These are phyloP conservation scores for Mycosphaerella sp. DNA, from an alignment of 2,329 filamentous ascomycete genomes.

Conservation along the genomic window DNA sequence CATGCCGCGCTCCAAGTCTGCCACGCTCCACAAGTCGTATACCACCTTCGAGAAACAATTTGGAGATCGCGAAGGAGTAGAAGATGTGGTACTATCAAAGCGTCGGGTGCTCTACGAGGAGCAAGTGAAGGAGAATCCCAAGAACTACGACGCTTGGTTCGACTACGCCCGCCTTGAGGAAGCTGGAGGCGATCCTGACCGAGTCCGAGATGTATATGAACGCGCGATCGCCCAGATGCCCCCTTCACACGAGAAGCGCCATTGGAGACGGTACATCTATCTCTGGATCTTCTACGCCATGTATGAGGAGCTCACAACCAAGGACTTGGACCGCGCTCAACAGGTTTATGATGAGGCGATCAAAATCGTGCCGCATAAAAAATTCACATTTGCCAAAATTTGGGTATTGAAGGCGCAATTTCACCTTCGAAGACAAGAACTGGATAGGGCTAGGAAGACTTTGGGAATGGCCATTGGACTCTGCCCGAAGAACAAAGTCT, in stretches of 20 bases:
- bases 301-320: conserved; percentile 84
- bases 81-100: conserved; percentile 94
- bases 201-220: conserved; percentile 89
- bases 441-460: conserved; percentile 76
- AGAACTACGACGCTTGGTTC: conserved; percentile 97
- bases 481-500: conserved; percentile 93
- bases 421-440: conserved; percentile 78
- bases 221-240: conserved; percentile 92
- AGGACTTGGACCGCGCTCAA: conserved; percentile 68
- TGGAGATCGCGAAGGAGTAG: conserved; percentile 85
- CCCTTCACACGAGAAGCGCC: conserved; percentile 90
- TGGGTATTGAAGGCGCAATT: conserved; percentile 94
- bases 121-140: conserved; percentile 84
- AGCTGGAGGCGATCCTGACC: conserved; percentile 69
- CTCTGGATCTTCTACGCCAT: conserved; percentile 96
- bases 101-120: conserved; percentile 90
- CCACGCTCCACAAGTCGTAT: conserved; percentile 82
- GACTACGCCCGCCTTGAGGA: conserved; percentile 92
- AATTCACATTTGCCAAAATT: conserved; percentile 94
- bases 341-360: conserved; percentile 90
- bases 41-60: conserved; percentile 98
- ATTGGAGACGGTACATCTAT: conserved; percentile 97
- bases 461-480: conserved; percentile 85
- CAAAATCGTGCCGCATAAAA: conserved; percentile 84
- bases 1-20: conserved; percentile 78